A percentile compares a stretch with the other conserved stretches of the same genome.
Evolutionary conservation across 1,284 basidiomycete species (phyloP).

Genomic region (Gymnopus androsaceus): DNA sequence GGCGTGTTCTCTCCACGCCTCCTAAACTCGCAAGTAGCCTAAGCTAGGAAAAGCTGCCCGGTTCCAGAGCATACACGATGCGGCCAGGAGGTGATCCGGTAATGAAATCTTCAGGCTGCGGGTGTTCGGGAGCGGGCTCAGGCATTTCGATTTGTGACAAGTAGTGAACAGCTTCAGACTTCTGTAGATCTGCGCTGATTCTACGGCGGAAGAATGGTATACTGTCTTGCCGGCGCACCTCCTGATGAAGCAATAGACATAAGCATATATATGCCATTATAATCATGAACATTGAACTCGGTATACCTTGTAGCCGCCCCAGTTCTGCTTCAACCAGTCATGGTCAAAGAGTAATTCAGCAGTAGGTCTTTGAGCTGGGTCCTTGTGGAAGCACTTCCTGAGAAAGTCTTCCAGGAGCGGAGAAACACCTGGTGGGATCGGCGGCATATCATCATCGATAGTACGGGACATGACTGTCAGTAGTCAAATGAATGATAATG

Average conservation of each 20-base stretch:
- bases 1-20: too few species aligned
- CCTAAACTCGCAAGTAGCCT: too few species aligned
- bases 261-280: constrained; percentile 3
- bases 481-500: constrained; percentile 6
- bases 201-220: constrained; percentile 90
- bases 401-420: constrained; percentile 78
- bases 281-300: constrained; percentile 8
- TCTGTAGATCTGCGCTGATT: constrained; percentile 84
- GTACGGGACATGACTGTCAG: constrained; percentile 90
- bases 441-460: constrained; percentile 89
- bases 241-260: constrained; percentile 41
- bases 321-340: constrained; percentile 83
- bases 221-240: constrained; percentile 86
- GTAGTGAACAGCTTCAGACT: constrained; percentile 62
- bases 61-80: constrained; percentile 44
- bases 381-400: constrained; percentile 84
- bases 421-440: constrained; percentile 80
- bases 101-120: constrained; percentile 31
- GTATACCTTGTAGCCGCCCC: constrained; percentile 72
- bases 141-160: constrained; percentile 56
- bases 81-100: constrained; percentile 33
- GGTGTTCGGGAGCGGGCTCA: constrained; percentile 41
- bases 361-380: constrained; percentile 77
- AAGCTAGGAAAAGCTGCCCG: constrained; percentile 37
- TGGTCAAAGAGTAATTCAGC: constrained; percentile 88